phyloP scores from a whole-genome alignment of 257 asterid species.

The Salvia rosmarinus region DNA sequence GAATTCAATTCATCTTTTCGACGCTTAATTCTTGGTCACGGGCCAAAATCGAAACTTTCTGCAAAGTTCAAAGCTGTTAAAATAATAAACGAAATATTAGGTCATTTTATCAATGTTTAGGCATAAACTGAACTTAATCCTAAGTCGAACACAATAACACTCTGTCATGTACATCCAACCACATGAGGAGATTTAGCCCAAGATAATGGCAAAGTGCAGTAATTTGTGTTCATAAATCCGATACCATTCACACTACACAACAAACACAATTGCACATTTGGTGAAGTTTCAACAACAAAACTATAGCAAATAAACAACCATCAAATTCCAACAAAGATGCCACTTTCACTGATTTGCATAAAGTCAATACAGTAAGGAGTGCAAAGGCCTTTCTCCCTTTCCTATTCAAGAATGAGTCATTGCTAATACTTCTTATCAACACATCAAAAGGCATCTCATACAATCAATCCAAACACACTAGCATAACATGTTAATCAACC shows the following conservation, averaged over 20 bases:
- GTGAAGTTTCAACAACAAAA: neutral
- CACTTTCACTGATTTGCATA: constrained; percentile 13
- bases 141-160: too few species aligned
- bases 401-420: constrained; percentile 3
- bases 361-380: constrained; percentile 21
- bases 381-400: constrained; percentile 30
- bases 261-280: too few species aligned
- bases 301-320: constrained; percentile 20
- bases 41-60: too few species aligned
- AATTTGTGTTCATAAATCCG: neutral
- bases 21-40: too few species aligned
- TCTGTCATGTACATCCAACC: too few species aligned
- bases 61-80: too few species aligned
- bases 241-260: too few species aligned
- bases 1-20: too few species aligned
- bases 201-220: neutral
- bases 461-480: constrained; percentile 19
- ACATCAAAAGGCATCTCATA: neutral
- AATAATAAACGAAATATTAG: too few species aligned
- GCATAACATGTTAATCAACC: neutral
- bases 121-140: too few species aligned
- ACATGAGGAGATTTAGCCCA: neutral
- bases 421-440: neutral
- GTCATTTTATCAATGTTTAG: too few species aligned
- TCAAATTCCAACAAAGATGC: constrained; percentile 17